Evolutionary conservation across 2,329 filamentous ascomycete species (phyloP), one percentile per base, ranked within the genome.

Genomic region (Paraphaeosphaeria sporulosa): DNA sequence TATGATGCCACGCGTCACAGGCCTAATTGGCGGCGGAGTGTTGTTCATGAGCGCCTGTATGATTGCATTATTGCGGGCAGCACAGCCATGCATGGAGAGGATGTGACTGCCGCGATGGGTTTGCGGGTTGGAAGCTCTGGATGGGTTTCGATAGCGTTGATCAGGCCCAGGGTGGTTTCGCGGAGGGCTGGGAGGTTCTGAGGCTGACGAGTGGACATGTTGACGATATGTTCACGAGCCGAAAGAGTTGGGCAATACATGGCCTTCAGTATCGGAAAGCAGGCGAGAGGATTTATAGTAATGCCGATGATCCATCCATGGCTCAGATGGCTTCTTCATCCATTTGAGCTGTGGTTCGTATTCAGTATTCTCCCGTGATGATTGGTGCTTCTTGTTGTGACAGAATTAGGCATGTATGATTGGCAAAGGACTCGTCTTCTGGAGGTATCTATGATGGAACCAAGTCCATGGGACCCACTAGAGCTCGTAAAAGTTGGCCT

Each of bases 21-120:
- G 59, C 3, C 53, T 65, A 52, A 60, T 61, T 4, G 64, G 57
- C 4, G 58, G 53, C 6, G 63, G 46, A 15, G 27, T 13, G 38
- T 62, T 57, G 42, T 64, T 51, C 21, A 65, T 17, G 30, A 69
- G 50, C 36, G 54, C 48, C 3, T 61, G 48, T 43, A 68, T 58
- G 52, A 65, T 65, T n/a, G 62, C 62, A 17, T 64, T 53, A 4
- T 65, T 66, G 43, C 59, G 58, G 10, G 25, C 25, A 10, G 65
- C 59, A 49, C 64, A 68, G 58, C 66, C 61, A 46, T 58, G 62
- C 60, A 66, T 60, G 57, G 64, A 66, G 57, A 64, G 67, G 23
- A 65, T 50, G 42, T 66, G 65, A 10, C 67, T 64, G 5, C 40
- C 36, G 52, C 62, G 57, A 10, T 56, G 25, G 12, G 49, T 17